Evolutionary conservation across 306 rosid genomes (phyloP).

Genomic region (Echinosophora koreensis): DNA sequence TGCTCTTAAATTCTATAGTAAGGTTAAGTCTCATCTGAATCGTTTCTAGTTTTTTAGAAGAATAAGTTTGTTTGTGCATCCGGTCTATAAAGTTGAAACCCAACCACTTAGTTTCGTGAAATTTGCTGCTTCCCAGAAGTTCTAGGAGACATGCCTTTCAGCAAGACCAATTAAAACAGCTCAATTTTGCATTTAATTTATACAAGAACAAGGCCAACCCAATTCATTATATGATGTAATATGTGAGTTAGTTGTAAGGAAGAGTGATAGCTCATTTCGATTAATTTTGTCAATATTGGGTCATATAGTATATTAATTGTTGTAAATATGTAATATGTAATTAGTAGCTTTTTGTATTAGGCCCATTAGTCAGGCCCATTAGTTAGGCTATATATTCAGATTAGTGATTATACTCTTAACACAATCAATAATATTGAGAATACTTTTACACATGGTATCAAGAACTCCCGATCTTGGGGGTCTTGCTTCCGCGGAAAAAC

Average conservation of each 20-base stretch:
- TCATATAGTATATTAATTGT: not conserved
- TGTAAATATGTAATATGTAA: too few species aligned
- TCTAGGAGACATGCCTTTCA: slow-evolving; percentile 21
- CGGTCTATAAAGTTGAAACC: not conserved
- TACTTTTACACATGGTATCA: too few species aligned
- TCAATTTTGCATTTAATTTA: slow-evolving; percentile 1
- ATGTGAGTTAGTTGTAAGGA: slow-evolving; percentile 14
- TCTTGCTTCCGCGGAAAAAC: too few species aligned
- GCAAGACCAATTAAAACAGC: slow-evolving; percentile 16
- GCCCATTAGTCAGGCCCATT: too few species aligned
- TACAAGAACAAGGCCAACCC: not conserved
- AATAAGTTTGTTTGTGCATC: not conserved
- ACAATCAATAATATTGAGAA: too few species aligned
- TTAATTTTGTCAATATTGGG: not conserved
- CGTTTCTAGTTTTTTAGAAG: not conserved
- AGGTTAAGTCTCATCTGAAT: not conserved
- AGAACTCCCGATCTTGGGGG: too few species aligned
- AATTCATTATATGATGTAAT: slow-evolving; percentile 4
- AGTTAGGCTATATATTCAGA: too few species aligned
- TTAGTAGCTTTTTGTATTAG: too few species aligned
- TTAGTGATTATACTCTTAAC: too few species aligned
- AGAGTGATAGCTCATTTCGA: not conserved
- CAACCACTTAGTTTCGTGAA: too few species aligned
- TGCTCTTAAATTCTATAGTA: not conserved
- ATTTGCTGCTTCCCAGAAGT: not conserved